A percentile compares a stretch with the other conserved stretches of the same genome.
Evolutionary conservation across 495 filamentous ascomycete species (phyloP).

Genomic region (Pyrenopolyporus hunteri): DNA sequence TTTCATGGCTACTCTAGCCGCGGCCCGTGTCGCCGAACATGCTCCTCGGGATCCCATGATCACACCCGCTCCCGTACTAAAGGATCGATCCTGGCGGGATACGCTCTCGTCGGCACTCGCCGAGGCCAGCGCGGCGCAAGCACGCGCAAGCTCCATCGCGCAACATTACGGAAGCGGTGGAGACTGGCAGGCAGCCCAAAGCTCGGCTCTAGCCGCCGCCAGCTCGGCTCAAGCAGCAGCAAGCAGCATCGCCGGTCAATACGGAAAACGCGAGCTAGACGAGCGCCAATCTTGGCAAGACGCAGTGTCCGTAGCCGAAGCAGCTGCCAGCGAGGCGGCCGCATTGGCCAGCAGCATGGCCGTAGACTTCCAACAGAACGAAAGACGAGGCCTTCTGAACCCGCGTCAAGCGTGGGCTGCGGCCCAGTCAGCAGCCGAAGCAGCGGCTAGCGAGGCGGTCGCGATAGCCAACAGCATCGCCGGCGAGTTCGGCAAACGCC

Average conservation of each 20-base stretch:
- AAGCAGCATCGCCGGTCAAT: conserved; percentile 19
- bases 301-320: background rate
- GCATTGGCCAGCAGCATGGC: conserved; percentile 13
- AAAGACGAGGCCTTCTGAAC: background rate
- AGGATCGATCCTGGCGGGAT: conserved; percentile 19
- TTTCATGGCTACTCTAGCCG: conserved; percentile 26
- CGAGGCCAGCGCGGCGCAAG: conserved; percentile 21
- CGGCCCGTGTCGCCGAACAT: conserved; percentile 19
- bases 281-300: conserved; percentile 8
- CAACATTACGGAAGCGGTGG: background rate
- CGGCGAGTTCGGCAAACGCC: conserved; percentile 13
- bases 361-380: background rate
- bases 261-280: conserved; percentile 2
- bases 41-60: conserved; percentile 34
- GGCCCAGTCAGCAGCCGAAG: background rate
- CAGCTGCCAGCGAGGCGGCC: background rate
- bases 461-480: conserved; percentile 12
- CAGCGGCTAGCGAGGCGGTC: background rate
- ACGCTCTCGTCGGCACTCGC: conserved; percentile 19
- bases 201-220: conserved; percentile 17
- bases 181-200: conserved; percentile 3
- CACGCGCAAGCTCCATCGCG: conserved; percentile 25
- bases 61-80: conserved; percentile 29
- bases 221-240: conserved; percentile 16
- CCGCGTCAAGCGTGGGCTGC: background rate